Conservation (phyloP, 2,329 filamentous ascomycete species). For the Paraconiothyrium brasiliense region DNA sequence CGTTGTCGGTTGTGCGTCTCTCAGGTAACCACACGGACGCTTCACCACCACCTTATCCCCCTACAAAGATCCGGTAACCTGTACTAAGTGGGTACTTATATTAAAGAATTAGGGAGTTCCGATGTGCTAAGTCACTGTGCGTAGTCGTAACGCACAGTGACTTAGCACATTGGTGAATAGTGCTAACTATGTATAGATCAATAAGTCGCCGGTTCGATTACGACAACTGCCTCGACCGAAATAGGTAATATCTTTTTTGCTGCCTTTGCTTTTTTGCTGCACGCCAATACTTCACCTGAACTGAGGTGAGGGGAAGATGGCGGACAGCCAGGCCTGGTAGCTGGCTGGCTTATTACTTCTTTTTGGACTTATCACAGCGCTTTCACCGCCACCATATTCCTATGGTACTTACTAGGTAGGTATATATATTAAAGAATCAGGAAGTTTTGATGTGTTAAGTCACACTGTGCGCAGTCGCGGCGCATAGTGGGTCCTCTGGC, state of each 20-base stretch:
- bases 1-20: neutral
- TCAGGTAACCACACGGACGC: constrained; percentile 5
- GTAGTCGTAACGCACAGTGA: neutral
- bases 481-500: no score
- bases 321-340: neutral
- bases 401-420: neutral
- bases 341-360: neutral
- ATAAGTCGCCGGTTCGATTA: neutral
- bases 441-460: neutral
- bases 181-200: neutral
- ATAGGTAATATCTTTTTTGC: constrained; percentile 4
- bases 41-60: neutral
- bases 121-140: neutral
- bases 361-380: neutral
- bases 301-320: neutral
- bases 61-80: neutral
- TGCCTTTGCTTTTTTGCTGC: neutral
- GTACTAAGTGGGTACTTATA: neutral
- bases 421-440: neutral
- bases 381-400: neutral
- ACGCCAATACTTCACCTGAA: neutral
- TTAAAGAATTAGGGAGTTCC: neutral
- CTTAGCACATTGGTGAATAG: neutral
- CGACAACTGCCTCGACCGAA: neutral
- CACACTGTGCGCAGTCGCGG: neutral